These are phyloP conservation scores for Gastrolobium villosum DNA, from an alignment of 306 rosid species.

Conservation along the genomic window DNA sequence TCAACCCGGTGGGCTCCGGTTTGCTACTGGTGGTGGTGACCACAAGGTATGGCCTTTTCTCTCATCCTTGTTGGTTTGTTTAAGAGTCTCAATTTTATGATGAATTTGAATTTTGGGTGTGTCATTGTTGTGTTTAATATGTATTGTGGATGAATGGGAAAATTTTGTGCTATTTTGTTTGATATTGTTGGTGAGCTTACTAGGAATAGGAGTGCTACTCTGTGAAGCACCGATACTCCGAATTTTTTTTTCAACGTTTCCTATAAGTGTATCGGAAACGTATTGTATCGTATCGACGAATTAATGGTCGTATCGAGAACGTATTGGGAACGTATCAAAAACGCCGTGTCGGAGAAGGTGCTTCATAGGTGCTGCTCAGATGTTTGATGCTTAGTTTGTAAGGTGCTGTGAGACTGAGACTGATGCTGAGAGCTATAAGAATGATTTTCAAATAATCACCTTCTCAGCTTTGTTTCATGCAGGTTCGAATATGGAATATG, in stretches of 20 bases:
- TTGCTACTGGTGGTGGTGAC: constrained; percentile 99
- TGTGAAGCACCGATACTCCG: no score
- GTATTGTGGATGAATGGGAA: neutral
- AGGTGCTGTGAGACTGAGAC: constrained; percentile 31
- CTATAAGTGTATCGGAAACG: no score
- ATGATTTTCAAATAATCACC: neutral
- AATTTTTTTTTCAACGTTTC: no score
- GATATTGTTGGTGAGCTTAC: constrained; percentile 15
- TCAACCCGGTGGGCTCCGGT: constrained; percentile 93
- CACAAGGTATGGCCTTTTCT: constrained; percentile 72
- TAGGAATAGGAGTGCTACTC: neutral
- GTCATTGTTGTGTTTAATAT: neutral
- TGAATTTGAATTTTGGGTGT: neutral
- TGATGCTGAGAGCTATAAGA: neutral
- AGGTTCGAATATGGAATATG: constrained; percentile 99
- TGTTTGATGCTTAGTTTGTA: constrained; percentile 26
- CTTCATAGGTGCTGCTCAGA: neutral
- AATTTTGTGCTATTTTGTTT: constrained; percentile 7
- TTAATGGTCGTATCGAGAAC: no score
- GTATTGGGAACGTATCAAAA: no score
- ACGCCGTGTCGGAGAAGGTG: no score
- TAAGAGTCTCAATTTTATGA: neutral
- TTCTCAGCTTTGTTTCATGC: constrained; percentile 41
- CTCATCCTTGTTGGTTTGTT: neutral
- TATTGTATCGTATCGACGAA: no score